Base-by-base conservation (phyloP, 345 rosid species). In the Populus simonii region DNA sequence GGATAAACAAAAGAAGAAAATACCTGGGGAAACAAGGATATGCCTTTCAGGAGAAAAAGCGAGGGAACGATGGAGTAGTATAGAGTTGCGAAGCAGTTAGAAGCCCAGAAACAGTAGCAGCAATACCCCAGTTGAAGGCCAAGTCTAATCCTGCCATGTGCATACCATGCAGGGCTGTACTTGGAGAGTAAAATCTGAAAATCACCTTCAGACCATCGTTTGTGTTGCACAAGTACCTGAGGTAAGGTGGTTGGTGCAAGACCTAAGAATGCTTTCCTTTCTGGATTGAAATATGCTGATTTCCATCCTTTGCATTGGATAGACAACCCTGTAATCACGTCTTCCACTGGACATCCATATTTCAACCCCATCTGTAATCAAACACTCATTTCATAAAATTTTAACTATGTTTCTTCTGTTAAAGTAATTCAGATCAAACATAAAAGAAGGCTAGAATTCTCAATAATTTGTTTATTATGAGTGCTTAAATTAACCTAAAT, bases 151-250 rank as follows among this genome's bases (percentile, higher is more conserved):
- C 80, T 91, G 65, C 92, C 89, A 76, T 49, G 71, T 11, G 87
- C 98, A 51, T 83, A 80, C 88, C 86, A 80, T 29, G 83, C 83
- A 8, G 97, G 97, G 80, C 93, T 82, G 83, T 81, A 88, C 67
- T 81, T 85, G 1, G 95, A 90, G 2, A 90, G 74, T 23, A 92
- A 55, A 71, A 94, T 85, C 83, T 92, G 94, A 63, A 94, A 75
- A 51, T 90, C 84, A 27, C 98, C 98, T 72, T 87, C 93, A 0
- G 98, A 77, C 98, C 98, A 94, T 82, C 98, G 86, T 84, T 87
- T 87, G 41, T 89, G 93, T 79, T 93, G 97, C 79, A 90, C 82
- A 11, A 94, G 87, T 12, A 82, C 75, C 85, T 94, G 90, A 68
- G 80, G 81, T 76, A 92, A 77, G 36, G 93, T 89, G 13, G 83